Base-by-base conservation (phyloP, 2,329 filamentous ascomycete genomes). In the Xylaria sp. region DNA sequence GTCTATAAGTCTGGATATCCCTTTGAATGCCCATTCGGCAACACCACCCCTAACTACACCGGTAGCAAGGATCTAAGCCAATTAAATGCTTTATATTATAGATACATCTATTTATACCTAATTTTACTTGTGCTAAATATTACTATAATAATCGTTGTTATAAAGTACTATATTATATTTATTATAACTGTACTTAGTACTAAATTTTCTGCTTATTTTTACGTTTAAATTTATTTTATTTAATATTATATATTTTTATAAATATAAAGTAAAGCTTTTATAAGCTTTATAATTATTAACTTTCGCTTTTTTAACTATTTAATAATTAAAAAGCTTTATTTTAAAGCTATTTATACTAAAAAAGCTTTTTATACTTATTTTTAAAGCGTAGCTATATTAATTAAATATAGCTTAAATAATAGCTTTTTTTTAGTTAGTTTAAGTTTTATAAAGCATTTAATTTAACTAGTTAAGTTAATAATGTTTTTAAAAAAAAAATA, bases 141-240 rank as follows among this genome's bases (percentile, higher is more conserved):
- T 55, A 55, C 18, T 55, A 39, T 13, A 55, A 39, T 20, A 39
- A 36, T 25, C 23, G 25, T 55, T 55, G n/a, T 55, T 55, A 55
- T 39, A 55, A 55, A 55, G 32, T 39, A 32, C 32, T 55, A 55
- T 23, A 55, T 55, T 39, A 23, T 25, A 55, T n/a, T 55, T 39
- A 36, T 23, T 39, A 25, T 25, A 55, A 2, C 8, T 36, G 8
- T 36, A 36, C 34, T 12, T 36, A 36, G 20, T 46, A 46, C 7
- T 46, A 25, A 23, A 12, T 12, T 12, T 46, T 46, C 25, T 46
- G n/a, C 13, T 32, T 25, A 50, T 32, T 30, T 12, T 32, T 18
- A 18, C 10, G 10, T 50, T 50, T 28, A 13, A 13, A 8, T 50
- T 30, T 28, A 50, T 32, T 32, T 30, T 18, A 32, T 32, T 32